Base-by-base conservation (phyloP, 495 filamentous ascomycete species). In the Aspergillus hancockii region DNA sequence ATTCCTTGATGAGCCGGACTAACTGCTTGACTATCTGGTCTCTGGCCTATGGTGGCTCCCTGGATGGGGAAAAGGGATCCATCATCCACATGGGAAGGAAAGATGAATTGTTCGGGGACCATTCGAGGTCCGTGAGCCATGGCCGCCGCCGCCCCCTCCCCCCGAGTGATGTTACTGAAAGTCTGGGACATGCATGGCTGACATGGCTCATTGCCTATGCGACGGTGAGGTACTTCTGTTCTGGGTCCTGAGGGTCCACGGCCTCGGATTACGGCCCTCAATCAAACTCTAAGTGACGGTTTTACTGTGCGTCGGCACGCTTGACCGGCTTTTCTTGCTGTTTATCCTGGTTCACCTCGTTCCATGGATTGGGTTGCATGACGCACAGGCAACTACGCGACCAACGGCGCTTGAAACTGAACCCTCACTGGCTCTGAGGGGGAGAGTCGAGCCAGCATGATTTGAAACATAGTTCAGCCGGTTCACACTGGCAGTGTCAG, bases 31-130 rank as follows among this genome's bases (percentile, higher is more conserved):
- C 43, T 47, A 47, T 23, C 19, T 21, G 43, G 13, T 14, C 4
- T 47, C 19, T 32, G 34, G 32, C 51, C 51, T 53, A 53, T 53
- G 13, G 51, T 40, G 38, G 12, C 43, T 47, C 6, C 43, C 19
- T 8, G 8, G 43, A 47, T 47, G 43, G 43, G 43, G 21, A 10
- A 47, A 47, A 7, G 19, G 43, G 43, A 47, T 23, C 43, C 43
- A 47, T 47, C 19, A 22, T n/a, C 8, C 43, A 47, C 19, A 45
- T 28, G 25, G 25, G 2, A 21, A n/a, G 19, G 8, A 47, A 14
- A 23, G 16, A 47, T 47, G 43, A 47, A 23, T 47, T 47, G 19
- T 47, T 47, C 43, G 18, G 43, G 19, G 43, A 47, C 43, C 43
- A 47, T 22, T 23, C 19, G 6, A 23, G 19, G 43, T 23, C 21